Base-by-base conservation (phyloP, 768 basidiomycete genomes). In the Rhizopogon salebrosus region DNA sequence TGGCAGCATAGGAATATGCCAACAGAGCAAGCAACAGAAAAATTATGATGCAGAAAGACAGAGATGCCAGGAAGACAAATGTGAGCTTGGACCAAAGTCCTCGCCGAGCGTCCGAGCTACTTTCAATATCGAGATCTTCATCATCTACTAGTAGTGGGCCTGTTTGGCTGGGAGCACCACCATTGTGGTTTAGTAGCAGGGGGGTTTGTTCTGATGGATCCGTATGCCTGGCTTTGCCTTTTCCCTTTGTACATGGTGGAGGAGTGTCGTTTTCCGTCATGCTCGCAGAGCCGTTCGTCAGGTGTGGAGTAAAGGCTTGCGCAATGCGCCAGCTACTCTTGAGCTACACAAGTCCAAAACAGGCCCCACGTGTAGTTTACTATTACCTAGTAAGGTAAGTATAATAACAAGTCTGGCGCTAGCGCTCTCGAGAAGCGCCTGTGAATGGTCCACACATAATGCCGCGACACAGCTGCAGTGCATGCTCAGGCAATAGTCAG, bases 1-100 rank as follows among this genome's bases (percentile, higher is more conserved):
- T 74, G 16, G 84, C 72, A 18, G 83, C 80, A 59, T 88, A 90
- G 3, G 83, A 82, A 72, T 80, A 87, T 5, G 80, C 84, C 8
- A 89, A 69, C 16, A 87, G 59, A 3, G 70, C 74, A 9, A 82
- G 41, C 3, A 75, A 46, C 13, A 77, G 59, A 36, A 81, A 71
- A 3, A 73, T 27, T 18, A 80, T 23, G 38, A 84, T 60, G 57
- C 78, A 82, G 41, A 83, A 31, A 26, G 69, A 70, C 6, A 89
- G 68, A 0, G 86, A 79, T 31, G 70, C 62, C n/a, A 83, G 61
- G 65, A 89, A 89, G 52, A 89, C 76, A 13, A 68, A 59, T 20
- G 67, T 51, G 16, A 78, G 60, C 7, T 57, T 65, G 49, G 70
- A 69, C 59, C 66, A 61, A 24, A 76, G 63, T 7, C 58, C 60